Percentiles rank a stretch among this genome's conserved stretches.
These are phyloP conservation scores for Tetragonia tetragonoides DNA, from an alignment of 148 eudicot genomes.

Conservation along the genomic window DNA sequence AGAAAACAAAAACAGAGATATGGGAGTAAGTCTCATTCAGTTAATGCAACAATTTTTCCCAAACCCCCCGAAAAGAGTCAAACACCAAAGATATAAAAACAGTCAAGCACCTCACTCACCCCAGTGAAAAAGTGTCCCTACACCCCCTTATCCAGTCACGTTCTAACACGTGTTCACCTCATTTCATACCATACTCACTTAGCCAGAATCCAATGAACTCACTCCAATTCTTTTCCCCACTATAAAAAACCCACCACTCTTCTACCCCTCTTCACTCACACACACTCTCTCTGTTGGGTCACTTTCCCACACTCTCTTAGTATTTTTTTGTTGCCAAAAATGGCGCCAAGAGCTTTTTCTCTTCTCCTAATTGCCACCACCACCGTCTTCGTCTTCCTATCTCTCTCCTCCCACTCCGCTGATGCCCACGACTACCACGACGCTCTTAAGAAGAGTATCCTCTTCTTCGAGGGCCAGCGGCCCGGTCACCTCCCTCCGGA, in stretches of 20 bases:
- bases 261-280: too few species aligned
- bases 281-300: too few species aligned
- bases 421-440: conserved; percentile 58
- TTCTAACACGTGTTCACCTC: conserved; percentile 32
- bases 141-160: conserved; percentile 31
- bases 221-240: neutral
- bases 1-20: too few species aligned
- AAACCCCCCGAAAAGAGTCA: neutral
- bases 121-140: neutral
- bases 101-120: neutral
- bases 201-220: conserved; percentile 39
- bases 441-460: conserved; percentile 77
- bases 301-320: conserved; percentile 2
- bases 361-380: neutral
- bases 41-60: too few species aligned
- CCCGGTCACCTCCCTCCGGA: conserved; percentile 85
- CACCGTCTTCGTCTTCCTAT: neutral
- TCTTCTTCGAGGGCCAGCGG: conserved; percentile 95
- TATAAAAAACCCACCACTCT: conserved; percentile 6
- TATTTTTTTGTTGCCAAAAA: neutral
- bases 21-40: too few species aligned
- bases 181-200: conserved; percentile 13
- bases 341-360: neutral
- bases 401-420: conserved; percentile 2
- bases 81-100: neutral